Evolutionary conservation across 345 rosid genomes (phyloP).

Genomic region (Hibiscus syriacus): DNA sequence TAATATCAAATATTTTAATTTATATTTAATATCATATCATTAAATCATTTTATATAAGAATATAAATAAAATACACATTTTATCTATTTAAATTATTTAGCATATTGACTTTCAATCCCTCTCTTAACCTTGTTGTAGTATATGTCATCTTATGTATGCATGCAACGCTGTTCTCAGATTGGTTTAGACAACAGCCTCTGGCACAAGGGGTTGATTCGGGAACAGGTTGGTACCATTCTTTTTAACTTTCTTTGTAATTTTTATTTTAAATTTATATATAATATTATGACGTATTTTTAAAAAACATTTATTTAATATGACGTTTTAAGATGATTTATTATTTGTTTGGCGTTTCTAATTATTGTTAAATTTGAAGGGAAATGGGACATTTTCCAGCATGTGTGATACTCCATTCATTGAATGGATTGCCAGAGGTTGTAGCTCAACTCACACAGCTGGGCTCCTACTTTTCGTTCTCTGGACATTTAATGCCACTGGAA

Average conservation of each 20-base stretch:
- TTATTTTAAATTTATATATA: too few relatives aligned
- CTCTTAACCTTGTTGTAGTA: too few relatives aligned
- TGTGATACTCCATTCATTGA: conserved; percentile 72
- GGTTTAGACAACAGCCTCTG: conserved; percentile 45
- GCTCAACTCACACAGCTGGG: conserved; percentile 77
- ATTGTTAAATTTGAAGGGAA: conserved; percentile 27
- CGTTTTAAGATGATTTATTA: neutral
- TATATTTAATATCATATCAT: too few relatives aligned
- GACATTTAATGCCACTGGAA: conserved; percentile 76
- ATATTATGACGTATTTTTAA: too few relatives aligned
- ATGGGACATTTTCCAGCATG: conserved; percentile 80
- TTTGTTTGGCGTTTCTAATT: neutral
- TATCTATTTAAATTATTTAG: too few relatives aligned
- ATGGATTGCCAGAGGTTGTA: conserved; percentile 83
- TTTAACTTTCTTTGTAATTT: neutral
- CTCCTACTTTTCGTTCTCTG: conserved; percentile 91
- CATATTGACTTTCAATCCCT: too few relatives aligned
- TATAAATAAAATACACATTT: too few relatives aligned
- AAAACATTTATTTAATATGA: neutral
- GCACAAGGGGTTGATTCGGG: conserved; percentile 31
- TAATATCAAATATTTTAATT: too few relatives aligned
- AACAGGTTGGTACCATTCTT: conserved; percentile 48
- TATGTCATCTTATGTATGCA: too few relatives aligned
- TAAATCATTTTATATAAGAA: too few relatives aligned
- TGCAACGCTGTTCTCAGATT: conserved; percentile 36